phyloP scores from a whole-genome alignment of 306 rosid species.

The Mucuna pruriens region DNA sequence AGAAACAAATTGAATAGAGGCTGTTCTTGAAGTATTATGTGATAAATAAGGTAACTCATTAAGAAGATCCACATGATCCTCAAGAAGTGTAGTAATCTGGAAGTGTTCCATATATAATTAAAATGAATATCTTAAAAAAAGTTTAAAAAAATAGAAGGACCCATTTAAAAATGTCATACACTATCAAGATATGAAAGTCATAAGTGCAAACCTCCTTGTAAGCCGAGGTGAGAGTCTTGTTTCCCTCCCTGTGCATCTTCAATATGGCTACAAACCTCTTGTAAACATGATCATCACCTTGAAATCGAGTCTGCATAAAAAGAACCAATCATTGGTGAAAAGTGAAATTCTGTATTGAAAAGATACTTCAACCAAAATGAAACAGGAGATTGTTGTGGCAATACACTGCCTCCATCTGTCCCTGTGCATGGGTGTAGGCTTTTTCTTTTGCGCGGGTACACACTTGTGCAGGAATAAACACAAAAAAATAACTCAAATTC shows the following conservation, averaged over 20 bases:
- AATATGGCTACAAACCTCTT: background rate
- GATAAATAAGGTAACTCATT: background rate
- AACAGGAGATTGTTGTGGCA: too few relatives aligned
- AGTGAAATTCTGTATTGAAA: background rate
- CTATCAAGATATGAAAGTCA: background rate
- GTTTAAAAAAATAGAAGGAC: too few relatives aligned
- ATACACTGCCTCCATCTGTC: too few relatives aligned
- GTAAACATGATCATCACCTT: background rate
- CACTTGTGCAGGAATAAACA: background rate
- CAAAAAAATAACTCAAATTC: background rate
- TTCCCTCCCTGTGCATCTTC: too few relatives aligned
- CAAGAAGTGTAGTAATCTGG: background rate
- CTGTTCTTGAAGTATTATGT: background rate
- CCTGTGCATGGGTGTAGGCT: too few relatives aligned
- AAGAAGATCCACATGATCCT: background rate
- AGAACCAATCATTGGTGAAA: background rate
- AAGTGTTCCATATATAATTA: background rate
- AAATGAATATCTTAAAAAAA: background rate
- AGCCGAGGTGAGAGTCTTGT: background rate
- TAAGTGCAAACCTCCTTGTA: background rate
- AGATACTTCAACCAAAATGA: too few relatives aligned
- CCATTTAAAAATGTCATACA: background rate
- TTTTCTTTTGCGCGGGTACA: too few relatives aligned
- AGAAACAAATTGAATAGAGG: background rate
- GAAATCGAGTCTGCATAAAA: background rate